These are phyloP conservation scores for Aechmea fasciata DNA, from an alignment of 176 grass and related monocot genomes.

Conservation along the genomic window DNA sequence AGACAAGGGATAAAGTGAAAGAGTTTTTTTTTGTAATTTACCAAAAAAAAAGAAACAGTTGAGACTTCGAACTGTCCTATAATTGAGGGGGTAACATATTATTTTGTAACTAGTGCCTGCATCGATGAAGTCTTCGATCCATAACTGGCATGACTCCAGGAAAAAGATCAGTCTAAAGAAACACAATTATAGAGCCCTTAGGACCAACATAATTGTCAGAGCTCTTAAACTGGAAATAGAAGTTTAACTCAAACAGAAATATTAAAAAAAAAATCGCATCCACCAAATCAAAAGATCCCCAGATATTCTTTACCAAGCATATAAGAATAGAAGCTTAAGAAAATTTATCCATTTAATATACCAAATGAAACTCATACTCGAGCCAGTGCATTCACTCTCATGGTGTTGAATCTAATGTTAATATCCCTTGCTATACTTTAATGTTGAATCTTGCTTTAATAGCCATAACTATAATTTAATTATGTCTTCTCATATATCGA, in stretches of 20 bases:
- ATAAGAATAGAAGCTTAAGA: not conserved
- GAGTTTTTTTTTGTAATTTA: too few species aligned
- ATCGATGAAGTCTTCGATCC: too few species aligned
- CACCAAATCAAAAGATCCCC: not conserved
- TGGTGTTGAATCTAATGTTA: too few species aligned
- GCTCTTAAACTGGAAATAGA: not conserved
- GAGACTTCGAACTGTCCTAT: too few species aligned
- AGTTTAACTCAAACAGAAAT: not conserved
- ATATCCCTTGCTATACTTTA: not conserved
- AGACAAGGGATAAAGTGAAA: too few species aligned
- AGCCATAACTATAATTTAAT: not conserved
- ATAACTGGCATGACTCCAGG: not conserved
- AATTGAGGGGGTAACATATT: too few species aligned
- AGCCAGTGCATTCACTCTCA: too few species aligned
- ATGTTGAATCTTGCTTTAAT: not conserved
- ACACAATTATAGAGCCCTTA: not conserved
- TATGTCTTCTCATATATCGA: too few species aligned
- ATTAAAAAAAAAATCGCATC: too few species aligned
- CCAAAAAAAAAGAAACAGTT: too few species aligned
- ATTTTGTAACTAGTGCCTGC: too few species aligned
- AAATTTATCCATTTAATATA: not conserved
- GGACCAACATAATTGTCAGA: slow-evolving; percentile 2
- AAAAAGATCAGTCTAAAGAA: not conserved
- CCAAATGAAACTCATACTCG: not conserved
- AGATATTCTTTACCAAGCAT: not conserved